Evolutionary conservation across 2,329 filamentous ascomycete species (phyloP), one percentile per base, ranked within the genome.

Genomic region (Aureobasidium mangrovei): DNA sequence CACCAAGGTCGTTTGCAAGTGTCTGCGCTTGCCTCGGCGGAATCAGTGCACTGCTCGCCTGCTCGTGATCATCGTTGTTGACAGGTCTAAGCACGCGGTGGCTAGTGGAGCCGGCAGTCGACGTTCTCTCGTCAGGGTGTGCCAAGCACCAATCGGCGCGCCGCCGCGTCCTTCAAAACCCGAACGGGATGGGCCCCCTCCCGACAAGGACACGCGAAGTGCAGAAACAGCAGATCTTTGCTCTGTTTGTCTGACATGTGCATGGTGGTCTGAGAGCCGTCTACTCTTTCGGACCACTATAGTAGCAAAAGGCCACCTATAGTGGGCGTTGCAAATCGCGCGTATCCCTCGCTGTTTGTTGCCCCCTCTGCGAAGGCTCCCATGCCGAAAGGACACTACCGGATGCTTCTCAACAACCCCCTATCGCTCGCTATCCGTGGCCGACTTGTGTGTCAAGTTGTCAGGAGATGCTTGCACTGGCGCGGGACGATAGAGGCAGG

Each of bases 401-500:
- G 45, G 45, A 38, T 36, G 33, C 33, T 29, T 9, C 33, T 26
- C 32, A 26, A 32, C 45, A 4, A n/a, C 12, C 12, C 26, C 46
- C 45, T 36, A 27, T 40, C 18, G 32, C 32, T 7, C 8, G 28
- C 18, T 18, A 32, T 24, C 46, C 27, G 35, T 26, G n/a, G 28
- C 27, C 40, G 26, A 2, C 24, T 7, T 10, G 39, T 26, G 35
- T 24, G 46, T 32, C 35, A 9, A 39, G 35, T 7, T 12, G 32
- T 49, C 46, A 49, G 46, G 46, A 49, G 46, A 49, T 32, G 32
- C 46, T 49, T 49, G 46, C 46, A 9, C 8, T 39, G 35, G 46
- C 27, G 46, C 46, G 46, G 3, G 28, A 49, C 29, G 8, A 12
- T 24, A 8, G 27, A 40, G 26, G 45, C 39, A 18, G 18, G 18